Conservation (phyloP, 345 rosid species). For the Theobroma cacao region DNA sequence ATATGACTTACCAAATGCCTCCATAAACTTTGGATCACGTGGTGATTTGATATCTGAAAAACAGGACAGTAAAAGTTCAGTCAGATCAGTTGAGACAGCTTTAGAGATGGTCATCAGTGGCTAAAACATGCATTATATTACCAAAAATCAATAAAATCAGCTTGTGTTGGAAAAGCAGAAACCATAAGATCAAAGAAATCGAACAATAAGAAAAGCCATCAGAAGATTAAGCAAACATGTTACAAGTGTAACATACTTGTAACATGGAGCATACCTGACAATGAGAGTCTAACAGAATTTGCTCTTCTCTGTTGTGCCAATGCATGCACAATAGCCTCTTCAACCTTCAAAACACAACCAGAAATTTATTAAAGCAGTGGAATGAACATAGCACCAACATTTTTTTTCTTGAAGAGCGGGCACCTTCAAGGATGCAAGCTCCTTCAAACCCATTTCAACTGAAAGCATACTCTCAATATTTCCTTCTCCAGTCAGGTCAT, state of each 20-base stretch:
- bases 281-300: slow-evolving; percentile 59
- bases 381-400: neutral
- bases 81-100: neutral
- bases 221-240: neutral
- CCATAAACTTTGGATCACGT: slow-evolving; percentile 73
- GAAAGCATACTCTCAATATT: slow-evolving; percentile 98
- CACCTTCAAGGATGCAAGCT: slow-evolving; percentile 89
- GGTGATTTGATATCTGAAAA: slow-evolving; percentile 80
- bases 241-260: no score
- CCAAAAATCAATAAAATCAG: neutral
- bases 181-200: neutral
- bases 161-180: neutral
- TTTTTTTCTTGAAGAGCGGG: neutral
- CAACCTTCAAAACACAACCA: slow-evolving; percentile 59
- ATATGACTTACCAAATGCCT: slow-evolving; percentile 77
- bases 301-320: slow-evolving; percentile 76
- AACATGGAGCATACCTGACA: slow-evolving; percentile 45
- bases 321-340: slow-evolving; percentile 76
- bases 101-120: neutral
- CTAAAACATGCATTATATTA: neutral
- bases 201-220: neutral
- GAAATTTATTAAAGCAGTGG: slow-evolving; percentile 12
- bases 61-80: slow-evolving; percentile 17
- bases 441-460: slow-evolving; percentile 97
- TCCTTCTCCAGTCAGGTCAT: slow-evolving; percentile 94